Percentiles rank a stretch among this genome's conserved stretches.
These are phyloP conservation scores for Areca catechu DNA, from an alignment of 176 grass and related monocot species.

Conservation along the genomic window DNA sequence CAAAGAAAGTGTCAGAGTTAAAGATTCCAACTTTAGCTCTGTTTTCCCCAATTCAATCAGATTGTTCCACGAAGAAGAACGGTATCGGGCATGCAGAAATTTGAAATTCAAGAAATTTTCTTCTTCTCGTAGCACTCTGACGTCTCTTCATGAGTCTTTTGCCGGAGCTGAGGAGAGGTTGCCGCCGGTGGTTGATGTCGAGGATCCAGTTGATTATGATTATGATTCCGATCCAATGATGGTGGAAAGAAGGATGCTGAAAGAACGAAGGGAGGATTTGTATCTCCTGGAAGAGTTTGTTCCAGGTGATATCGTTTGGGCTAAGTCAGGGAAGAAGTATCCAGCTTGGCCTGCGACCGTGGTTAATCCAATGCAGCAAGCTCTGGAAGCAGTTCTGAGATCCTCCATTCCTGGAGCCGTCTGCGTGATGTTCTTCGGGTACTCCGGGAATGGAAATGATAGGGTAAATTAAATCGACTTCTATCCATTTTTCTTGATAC, in stretches of 20 bases:
- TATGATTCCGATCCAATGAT: conserved; percentile 14
- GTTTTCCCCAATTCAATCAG: conserved; percentile 26
- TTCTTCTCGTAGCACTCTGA: conserved; percentile 39
- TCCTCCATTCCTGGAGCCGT: conserved; percentile 35
- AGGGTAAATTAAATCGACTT: conserved; percentile 28
- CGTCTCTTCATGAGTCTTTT: conserved; percentile 19
- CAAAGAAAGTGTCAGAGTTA: conserved; percentile 16
- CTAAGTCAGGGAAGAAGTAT: conserved; percentile 63
- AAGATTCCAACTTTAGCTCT: conserved; percentile 23
- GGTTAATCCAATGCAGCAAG: conserved; percentile 59
- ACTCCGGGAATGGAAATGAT: conserved; percentile 45
- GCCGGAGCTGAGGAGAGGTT: neutral
- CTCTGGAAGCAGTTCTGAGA: conserved; percentile 33
- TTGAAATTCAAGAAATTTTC: conserved; percentile 44
- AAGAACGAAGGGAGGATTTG: conserved; percentile 16
- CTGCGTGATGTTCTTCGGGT: conserved; percentile 79
- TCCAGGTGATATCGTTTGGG: conserved; percentile 86
- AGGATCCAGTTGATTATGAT: neutral
- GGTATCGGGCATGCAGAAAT: conserved; percentile 39
- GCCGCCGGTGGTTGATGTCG: neutral
- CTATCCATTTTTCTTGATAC: too few species aligned
- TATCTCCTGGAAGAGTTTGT: conserved; percentile 28
- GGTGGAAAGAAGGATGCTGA: conserved; percentile 13
- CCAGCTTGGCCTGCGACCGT: conserved; percentile 71
- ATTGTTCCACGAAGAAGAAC: conserved; percentile 35